Evolutionary conservation across 163 green algal genomes (phyloP).

Genomic region (Coccomyxa subellipsoidea): DNA sequence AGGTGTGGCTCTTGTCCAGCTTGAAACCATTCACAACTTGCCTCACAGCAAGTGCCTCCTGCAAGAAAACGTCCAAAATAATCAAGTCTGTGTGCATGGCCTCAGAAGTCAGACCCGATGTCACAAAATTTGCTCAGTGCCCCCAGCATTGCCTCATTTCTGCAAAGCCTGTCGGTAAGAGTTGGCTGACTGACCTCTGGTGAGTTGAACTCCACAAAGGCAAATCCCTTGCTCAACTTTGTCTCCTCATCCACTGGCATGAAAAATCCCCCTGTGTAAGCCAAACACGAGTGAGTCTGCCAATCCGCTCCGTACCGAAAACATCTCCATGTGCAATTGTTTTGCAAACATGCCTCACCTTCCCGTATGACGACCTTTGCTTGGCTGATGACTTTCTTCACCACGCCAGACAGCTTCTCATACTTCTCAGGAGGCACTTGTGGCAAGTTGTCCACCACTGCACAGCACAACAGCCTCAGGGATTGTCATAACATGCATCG

Average conservation of each 20-base stretch:
- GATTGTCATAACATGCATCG: too few relatives aligned
- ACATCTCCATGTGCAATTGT: too few relatives aligned
- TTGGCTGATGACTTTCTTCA: conserved; percentile 86
- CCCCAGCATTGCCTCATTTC: neutral
- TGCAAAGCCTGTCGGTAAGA: neutral
- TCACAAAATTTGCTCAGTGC: neutral
- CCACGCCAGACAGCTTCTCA: conserved; percentile 87
- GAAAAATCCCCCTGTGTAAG: conserved; percentile 54
- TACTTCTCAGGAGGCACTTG: conserved; percentile 87
- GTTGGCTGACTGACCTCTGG: conserved; percentile 22
- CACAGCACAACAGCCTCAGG: neutral
- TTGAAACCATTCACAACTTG: conserved; percentile 78
- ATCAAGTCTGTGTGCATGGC: too few relatives aligned
- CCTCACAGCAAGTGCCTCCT: conserved; percentile 51
- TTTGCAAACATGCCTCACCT: conserved; percentile 56
- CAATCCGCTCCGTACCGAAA: too few relatives aligned
- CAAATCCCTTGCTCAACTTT: conserved; percentile 84
- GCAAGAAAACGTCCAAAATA: too few relatives aligned
- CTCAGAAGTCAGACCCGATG: too few relatives aligned
- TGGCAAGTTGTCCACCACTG: conserved; percentile 95
- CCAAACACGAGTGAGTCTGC: neutral
- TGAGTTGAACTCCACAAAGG: conserved; percentile 90
- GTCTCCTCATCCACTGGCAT: conserved; percentile 81
- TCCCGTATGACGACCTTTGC: conserved; percentile 75
- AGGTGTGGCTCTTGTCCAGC: conserved; percentile 95